phyloP scores from a whole-genome alignment of 352 stramenopile species.

The Phytophthora nicotianae region DNA sequence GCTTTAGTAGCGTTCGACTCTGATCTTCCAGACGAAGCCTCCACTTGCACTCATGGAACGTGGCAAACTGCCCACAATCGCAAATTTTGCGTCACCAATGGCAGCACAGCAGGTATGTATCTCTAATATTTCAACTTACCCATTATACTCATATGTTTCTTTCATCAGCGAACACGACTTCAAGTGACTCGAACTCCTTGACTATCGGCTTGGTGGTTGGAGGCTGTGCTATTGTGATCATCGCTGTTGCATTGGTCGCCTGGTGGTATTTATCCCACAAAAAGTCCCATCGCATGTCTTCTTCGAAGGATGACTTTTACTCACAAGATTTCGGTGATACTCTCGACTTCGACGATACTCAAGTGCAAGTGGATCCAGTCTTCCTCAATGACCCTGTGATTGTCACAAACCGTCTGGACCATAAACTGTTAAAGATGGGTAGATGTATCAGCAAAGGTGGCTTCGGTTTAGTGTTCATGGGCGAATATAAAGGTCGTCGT shows the following conservation, averaged over 20 bases:
- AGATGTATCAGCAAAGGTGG: constrained; percentile 46
- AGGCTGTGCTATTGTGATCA: constrained; percentile 28
- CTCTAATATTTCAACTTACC: neutral
- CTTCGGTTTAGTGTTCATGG: constrained; percentile 53
- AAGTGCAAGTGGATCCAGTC: constrained; percentile 16
- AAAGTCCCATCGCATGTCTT: constrained; percentile 22
- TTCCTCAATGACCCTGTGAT: constrained; percentile 55
- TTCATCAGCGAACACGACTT: constrained; percentile 15
- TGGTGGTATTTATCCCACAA: constrained; percentile 26
- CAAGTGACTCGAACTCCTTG: constrained; percentile 18
- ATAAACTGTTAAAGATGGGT: constrained; percentile 43
- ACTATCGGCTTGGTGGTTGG: constrained; percentile 32
- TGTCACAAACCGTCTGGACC: constrained; percentile 46
- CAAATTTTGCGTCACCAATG: constrained; percentile 37
- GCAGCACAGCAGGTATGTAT: constrained; percentile 17
- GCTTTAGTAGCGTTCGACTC: constrained; percentile 30
- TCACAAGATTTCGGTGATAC: constrained; percentile 36
- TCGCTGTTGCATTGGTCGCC: constrained; percentile 12
- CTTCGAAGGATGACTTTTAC: constrained; percentile 40
- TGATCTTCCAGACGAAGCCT: constrained; percentile 16
- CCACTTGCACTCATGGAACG: constrained; percentile 28
- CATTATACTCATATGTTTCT: neutral
- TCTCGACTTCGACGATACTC: constrained; percentile 40
- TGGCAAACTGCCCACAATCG: constrained; percentile 40
- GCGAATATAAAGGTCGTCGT: constrained; percentile 34